These are phyloP conservation scores for Rostrohypoxylon terebratum DNA, from an alignment of 495 filamentous ascomycete species.

Conservation along the genomic window DNA sequence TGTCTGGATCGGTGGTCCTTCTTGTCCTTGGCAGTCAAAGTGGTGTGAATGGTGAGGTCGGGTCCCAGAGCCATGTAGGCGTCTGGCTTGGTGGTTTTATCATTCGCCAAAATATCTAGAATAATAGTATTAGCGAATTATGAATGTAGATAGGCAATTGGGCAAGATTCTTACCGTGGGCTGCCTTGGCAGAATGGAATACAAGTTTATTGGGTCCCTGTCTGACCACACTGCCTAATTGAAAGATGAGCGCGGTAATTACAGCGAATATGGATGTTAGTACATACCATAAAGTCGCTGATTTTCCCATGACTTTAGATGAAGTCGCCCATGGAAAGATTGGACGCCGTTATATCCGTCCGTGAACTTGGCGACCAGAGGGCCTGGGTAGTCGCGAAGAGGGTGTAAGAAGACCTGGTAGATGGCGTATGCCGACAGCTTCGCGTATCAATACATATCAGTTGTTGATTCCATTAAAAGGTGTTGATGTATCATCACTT, in stretches of 20 bases:
- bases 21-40: slow-evolving; percentile 24
- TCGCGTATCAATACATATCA: neutral
- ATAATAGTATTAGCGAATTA: slow-evolving; percentile 42
- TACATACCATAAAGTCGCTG: slow-evolving; percentile 57
- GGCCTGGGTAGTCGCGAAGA: slow-evolving; percentile 61
- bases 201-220: slow-evolving; percentile 63
- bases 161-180: slow-evolving; percentile 52
- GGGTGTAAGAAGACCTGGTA: slow-evolving; percentile 50
- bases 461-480: neutral
- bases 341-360: slow-evolving; percentile 56
- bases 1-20: slow-evolving; percentile 22
- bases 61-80: neutral
- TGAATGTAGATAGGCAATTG: too few species aligned
- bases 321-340: slow-evolving; percentile 55
- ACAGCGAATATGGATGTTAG: neutral
- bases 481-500: neutral
- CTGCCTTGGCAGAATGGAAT: slow-evolving; percentile 55
- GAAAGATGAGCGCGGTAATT: neutral
- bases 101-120: slow-evolving; percentile 49
- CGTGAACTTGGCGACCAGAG: slow-evolving; percentile 58
- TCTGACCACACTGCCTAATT: slow-evolving; percentile 53
- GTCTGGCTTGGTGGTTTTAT: neutral
- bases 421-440: neutral
- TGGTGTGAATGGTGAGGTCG: slow-evolving; percentile 3
- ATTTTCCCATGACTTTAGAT: slow-evolving; percentile 55